A percentile compares a stretch with the other conserved stretches of the same genome.
phyloP scores from a whole-genome alignment of 768 basidiomycete species.

The Roridomyces roridus region DNA sequence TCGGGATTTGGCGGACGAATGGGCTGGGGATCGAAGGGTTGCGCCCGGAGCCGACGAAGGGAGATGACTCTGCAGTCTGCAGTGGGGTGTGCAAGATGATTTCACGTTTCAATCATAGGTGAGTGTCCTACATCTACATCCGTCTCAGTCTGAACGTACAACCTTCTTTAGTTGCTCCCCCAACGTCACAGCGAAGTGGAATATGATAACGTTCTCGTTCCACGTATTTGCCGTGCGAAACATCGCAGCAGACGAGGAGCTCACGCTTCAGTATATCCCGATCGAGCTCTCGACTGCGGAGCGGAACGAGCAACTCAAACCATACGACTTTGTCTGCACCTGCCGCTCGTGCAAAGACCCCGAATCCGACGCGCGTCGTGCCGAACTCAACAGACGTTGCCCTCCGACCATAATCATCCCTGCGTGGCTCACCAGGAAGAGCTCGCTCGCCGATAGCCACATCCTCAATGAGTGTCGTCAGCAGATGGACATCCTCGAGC shows the following conservation, averaged over 20 bases:
- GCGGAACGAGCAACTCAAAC: constrained; percentile 32
- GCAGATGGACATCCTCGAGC: constrained; percentile 9
- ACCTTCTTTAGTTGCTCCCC: constrained; percentile 33
- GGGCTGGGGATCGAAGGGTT: constrained; percentile 20
- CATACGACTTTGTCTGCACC: constrained; percentile 40
- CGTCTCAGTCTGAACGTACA: neutral
- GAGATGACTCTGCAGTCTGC: neutral
- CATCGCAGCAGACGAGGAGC: constrained; percentile 40
- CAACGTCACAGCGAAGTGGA: constrained; percentile 28
- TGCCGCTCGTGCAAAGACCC: constrained; percentile 38
- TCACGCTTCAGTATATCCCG: constrained; percentile 35
- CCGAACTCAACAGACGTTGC: neutral
- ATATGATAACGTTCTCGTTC: constrained; percentile 33
- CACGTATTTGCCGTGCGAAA: constrained; percentile 33
- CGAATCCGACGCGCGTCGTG: constrained; percentile 5
- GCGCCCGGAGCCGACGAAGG: neutral
- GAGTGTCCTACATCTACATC: neutral
- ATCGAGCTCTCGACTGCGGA: constrained; percentile 14
- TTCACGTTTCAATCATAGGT: constrained; percentile 32
- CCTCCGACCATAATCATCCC: neutral
- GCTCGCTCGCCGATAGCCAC: too few species aligned
- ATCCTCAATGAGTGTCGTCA: too few species aligned
- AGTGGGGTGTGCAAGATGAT: constrained; percentile 22
- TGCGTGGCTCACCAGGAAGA: constrained; percentile 8
- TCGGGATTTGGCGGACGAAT: constrained; percentile 36